These are phyloP conservation scores for Hymenoscyphus occultus DNA, from an alignment of 2,329 filamentous ascomycete species.

Conservation along the genomic window DNA sequence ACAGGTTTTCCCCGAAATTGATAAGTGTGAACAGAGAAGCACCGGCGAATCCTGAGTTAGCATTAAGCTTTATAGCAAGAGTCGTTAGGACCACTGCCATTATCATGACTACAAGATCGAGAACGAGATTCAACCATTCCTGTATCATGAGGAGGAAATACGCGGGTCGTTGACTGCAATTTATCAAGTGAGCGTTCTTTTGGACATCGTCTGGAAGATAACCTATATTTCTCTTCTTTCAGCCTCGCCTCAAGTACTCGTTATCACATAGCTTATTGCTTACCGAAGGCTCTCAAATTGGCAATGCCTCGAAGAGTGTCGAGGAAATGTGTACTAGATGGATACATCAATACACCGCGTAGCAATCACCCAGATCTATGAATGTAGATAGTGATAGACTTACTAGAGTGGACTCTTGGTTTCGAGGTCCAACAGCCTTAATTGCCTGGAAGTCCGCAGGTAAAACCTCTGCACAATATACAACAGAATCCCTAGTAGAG, in stretches of 20 bases:
- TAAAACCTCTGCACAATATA: constrained; percentile 40
- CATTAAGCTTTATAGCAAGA: constrained; percentile 13
- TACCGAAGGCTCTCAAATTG: constrained; percentile 16
- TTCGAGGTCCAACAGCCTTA: constrained; percentile 47
- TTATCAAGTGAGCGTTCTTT: constrained; percentile 46
- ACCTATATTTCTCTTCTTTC: neutral
- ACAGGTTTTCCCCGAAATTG: constrained; percentile 33
- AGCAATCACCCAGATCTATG: neutral
- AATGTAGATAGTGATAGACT: constrained; percentile 5
- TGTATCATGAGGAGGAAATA: constrained; percentile 57
- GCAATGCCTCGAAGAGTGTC: constrained; percentile 13
- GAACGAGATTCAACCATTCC: constrained; percentile 50
- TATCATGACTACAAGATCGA: constrained; percentile 42
- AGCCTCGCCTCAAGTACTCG: no score
- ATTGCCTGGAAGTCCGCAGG: constrained; percentile 46
- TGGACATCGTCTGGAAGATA: constrained; percentile 37
- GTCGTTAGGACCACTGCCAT: constrained; percentile 30
- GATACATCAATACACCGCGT: neutral
- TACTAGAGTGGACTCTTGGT: constrained; percentile 41
- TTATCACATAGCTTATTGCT: neutral
- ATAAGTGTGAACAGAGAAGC: constrained; percentile 40
- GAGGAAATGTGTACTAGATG: constrained; percentile 15
- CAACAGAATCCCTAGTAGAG: constrained; percentile 39
- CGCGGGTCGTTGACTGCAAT: constrained; percentile 53
- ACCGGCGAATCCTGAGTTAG: constrained; percentile 4